Conservation (phyloP, 345 rosid species). For the Camelina laxa region DNA sequence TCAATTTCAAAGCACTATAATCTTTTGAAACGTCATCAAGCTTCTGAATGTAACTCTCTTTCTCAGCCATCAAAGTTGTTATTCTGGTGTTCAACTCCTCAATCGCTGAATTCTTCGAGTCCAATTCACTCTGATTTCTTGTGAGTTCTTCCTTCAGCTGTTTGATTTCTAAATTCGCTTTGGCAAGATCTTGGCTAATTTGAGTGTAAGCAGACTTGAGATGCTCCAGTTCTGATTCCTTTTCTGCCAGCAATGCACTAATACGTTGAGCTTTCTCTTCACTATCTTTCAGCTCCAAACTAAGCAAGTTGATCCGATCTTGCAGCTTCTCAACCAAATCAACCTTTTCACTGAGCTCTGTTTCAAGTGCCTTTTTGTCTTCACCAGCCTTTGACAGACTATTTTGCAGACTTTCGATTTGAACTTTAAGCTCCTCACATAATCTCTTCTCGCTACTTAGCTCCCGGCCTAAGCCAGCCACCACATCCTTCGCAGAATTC, state of each 20-base stretch:
- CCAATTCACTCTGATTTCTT: conserved; percentile 56
- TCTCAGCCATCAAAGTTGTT: conserved; percentile 57
- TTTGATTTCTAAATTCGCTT: conserved; percentile 56
- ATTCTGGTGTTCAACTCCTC: conserved; percentile 59
- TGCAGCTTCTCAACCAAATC: conserved; percentile 55
- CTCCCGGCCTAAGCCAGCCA: conserved; percentile 71
- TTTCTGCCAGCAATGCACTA: conserved; percentile 54
- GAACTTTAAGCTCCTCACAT: conserved; percentile 57
- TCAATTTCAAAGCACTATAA: conserved; percentile 58
- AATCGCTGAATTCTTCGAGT: conserved; percentile 53
- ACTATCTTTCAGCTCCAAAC: conserved; percentile 66
- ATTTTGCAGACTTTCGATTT: conserved; percentile 58
- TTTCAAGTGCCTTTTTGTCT: conserved; percentile 64
- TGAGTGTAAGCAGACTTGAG: conserved; percentile 52
- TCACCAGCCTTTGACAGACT: conserved; percentile 59
- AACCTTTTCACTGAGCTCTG: conserved; percentile 60
- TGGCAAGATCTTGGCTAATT: conserved; percentile 56
- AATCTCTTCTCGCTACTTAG: conserved; percentile 65
- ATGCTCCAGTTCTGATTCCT: conserved; percentile 64
- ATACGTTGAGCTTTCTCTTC: conserved; percentile 57
- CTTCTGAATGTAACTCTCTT: conserved; percentile 56
- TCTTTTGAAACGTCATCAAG: conserved; percentile 52
- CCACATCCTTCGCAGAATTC: conserved; percentile 62
- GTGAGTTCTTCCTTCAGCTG: conserved; percentile 52
- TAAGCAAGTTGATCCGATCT: conserved; percentile 59